Evolutionary conservation across 805 yeast genomes (phyloP), one percentile per base, ranked within the genome.

Genomic region (Metschnikowia hibisci): DNA sequence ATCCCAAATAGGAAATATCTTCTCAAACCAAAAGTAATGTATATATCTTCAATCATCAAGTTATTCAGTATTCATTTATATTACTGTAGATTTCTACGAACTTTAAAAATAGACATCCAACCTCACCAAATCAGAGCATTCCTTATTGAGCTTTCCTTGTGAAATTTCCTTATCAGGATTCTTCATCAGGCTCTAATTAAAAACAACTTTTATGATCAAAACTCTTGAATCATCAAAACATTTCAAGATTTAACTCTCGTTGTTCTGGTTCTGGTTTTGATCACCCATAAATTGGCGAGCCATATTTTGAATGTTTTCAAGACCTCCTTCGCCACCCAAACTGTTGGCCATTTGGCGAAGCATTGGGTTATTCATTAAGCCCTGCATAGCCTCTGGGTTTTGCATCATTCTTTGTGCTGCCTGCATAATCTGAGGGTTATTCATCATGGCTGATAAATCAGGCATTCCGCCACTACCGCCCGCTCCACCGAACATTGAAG

Each of bases 281-380:
- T 78, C 78, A 38, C 86, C 84, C 77, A 82, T 76, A 58, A 87
- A 81, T 55, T 73, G 83, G 44, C 70, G 74, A 27, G 90, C 93
- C 79, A 84, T 67, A 41, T 53, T 49, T 25, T 46, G 80, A 60
- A 89, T 56, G 38, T 83, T 87, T 32, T 77, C 69, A 62, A 89
- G 61, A 53, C 55, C 57, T 26, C 58, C 66, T 52, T 70, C 83
- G 45, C 81, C 81, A 34, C 91, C 91, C 42, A 81, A 68, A 46
- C 73, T 78, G 52, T 80, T 80, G 34, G 96, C 96, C 96, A 90
- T 86, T 61, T 82, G 84, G 59, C 80, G 81, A 22, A 89, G 60
- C 53, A 81, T 78, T 14, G 96, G 96, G 63, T 87, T 85, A 63
- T 69, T 78, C 87, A 90, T 78, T 60, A 90, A 67, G 38, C 80